Base-by-base conservation (phyloP, 2,329 filamentous ascomycete species). In the Paecilomyces sp. region DNA sequence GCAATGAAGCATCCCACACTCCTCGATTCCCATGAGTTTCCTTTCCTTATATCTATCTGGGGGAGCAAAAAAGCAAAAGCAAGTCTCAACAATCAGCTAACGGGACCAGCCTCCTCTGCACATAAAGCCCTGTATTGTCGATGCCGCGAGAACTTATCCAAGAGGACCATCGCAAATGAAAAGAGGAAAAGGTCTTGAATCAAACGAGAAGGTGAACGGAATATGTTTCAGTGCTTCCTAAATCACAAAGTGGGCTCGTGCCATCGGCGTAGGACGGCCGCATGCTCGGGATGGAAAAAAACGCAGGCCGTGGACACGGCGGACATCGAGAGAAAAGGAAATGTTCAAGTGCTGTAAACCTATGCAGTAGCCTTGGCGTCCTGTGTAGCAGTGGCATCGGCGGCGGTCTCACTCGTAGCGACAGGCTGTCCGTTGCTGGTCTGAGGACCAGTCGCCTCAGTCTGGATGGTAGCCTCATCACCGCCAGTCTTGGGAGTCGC, bases 291-390 rank as follows among this genome's bases (percentile, higher is more conserved):
- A 18, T 18, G 57, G 25, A 6, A 55, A 58, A 52, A 54, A 36
- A 11, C 30, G n/a, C 24, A 13, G 18, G 18, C 31, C 30, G 28
- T 24, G 24, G n/a, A 56, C 33, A 56, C 51, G 54, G 54, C 54
- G 59, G 25, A 55, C 54, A 31, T 54, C 9, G 34, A 52, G 60
- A 60, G 55, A 47, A 25, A 56, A 13, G 53, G 30, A 54, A 47
- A 55, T 30, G 47, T 6, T 30, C 8, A 54, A 54, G 30, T 25
- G n/a, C 12, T 60, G 41, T 24, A 55, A 61, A 50, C 67, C 63
- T 74, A 75, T 65, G 70, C 72, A 56, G 60, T 67, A 54, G 69
- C 60, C 63, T 71, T 65, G 50, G 62, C 58, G 33, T 57, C 67
- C 57, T 70, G 53, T 18, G 57, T 25, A 12, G 31, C 41, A 6